phyloP scores from a whole-genome alignment of 805 yeast species.

The Hanseniaspora valbyensis region DNA sequence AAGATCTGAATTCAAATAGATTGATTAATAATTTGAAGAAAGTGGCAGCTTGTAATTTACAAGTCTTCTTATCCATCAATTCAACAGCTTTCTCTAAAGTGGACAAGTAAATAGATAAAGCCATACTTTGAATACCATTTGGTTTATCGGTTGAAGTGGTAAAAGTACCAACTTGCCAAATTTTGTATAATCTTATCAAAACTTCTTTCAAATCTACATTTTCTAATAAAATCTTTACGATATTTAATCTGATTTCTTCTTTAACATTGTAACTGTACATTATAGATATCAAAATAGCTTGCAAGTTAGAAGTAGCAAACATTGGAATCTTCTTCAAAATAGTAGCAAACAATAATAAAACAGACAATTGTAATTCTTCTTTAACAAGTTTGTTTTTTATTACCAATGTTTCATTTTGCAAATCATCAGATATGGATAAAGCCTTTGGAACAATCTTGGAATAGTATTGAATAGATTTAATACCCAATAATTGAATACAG shows the following conservation, averaged over 20 bases:
- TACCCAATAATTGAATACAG: constrained; percentile 65
- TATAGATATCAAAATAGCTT: constrained; percentile 48
- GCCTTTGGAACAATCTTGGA: constrained; percentile 75
- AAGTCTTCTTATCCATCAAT: constrained; percentile 58
- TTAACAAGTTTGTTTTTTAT: constrained; percentile 11
- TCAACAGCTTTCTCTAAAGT: constrained; percentile 57
- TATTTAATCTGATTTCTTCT: constrained; percentile 46
- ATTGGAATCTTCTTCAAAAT: constrained; percentile 75
- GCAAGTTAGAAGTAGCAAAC: constrained; percentile 61
- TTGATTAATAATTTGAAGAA: constrained; percentile 60
- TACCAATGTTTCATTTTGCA: constrained; percentile 24
- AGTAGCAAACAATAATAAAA: constrained; percentile 59
- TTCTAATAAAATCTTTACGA: constrained; percentile 50
- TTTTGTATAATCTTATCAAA: constrained; percentile 46
- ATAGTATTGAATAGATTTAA: constrained; percentile 72
- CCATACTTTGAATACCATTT: constrained; percentile 31
- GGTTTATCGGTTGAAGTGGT: constrained; percentile 16
- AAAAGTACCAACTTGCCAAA: constrained; percentile 43
- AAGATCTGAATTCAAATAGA: constrained; percentile 59
- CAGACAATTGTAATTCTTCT: constrained; percentile 48
- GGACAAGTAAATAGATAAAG: constrained; percentile 61
- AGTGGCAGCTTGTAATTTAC: constrained; percentile 54
- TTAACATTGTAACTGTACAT: constrained; percentile 51
- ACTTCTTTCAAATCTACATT: constrained; percentile 58
- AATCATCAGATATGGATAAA: constrained; percentile 35